Percentiles rank a stretch among this genome's conserved stretches.
phyloP scores from a whole-genome alignment of 1,284 basidiomycete genomes.

The Cutaneotrichosporon cavernicola region DNA sequence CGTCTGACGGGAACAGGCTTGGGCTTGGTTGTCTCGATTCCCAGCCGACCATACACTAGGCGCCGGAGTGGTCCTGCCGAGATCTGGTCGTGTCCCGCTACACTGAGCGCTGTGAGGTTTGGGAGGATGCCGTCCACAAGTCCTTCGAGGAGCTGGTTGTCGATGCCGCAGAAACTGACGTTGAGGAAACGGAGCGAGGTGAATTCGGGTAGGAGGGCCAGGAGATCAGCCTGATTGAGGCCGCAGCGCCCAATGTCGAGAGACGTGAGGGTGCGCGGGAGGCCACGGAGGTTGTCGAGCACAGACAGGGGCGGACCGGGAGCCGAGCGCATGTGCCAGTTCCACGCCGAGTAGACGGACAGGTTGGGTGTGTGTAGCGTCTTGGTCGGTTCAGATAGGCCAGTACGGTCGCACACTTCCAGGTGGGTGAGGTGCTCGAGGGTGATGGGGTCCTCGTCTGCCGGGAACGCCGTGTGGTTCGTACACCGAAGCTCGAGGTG shows the following conservation, averaged over 20 bases:
- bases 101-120: conserved; percentile 33
- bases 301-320: neutral
- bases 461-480: neutral
- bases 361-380: conserved; percentile 17
- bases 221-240: conserved; percentile 14
- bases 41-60: conserved; percentile 25
- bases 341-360: conserved; percentile 15
- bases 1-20: neutral
- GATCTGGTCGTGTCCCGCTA: conserved; percentile 31
- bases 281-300: conserved; percentile 16
- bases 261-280: conserved; percentile 22
- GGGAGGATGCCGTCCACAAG: conserved; percentile 31
- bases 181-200: conserved; percentile 35
- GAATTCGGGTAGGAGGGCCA: conserved; percentile 19
- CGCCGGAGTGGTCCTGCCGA: conserved; percentile 28
- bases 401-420: neutral
- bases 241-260: conserved; percentile 34
- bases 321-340: neutral
- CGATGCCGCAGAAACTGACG: conserved; percentile 26
- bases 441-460: neutral
- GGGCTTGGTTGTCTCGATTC: conserved; percentile 8
- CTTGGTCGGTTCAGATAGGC: neutral
- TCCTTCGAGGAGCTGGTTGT: conserved; percentile 35
- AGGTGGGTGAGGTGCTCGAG: conserved; percentile 7
- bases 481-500: conserved; percentile 5